These are phyloP conservation scores for Schoenoplectus tabernaemontani DNA, from an alignment of 202 grass and related monocot species.

Conservation along the genomic window DNA sequence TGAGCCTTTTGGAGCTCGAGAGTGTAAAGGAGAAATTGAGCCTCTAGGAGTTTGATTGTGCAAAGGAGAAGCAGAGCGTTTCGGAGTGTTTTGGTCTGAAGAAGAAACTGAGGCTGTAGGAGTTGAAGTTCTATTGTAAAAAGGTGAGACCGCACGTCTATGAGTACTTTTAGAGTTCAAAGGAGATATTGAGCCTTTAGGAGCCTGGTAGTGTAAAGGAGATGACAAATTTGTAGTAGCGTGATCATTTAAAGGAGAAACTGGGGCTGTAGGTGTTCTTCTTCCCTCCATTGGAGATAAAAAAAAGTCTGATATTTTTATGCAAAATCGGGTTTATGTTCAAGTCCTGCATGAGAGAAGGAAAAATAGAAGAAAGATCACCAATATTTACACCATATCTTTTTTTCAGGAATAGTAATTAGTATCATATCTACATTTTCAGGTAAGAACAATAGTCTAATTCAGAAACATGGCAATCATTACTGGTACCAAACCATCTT, in stretches of 20 bases:
- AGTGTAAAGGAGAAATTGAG: slow-evolving; percentile 1
- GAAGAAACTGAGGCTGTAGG: slow-evolving; percentile 10
- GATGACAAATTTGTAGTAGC: not conserved
- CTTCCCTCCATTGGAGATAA: slow-evolving; percentile 6
- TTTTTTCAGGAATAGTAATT: not conserved
- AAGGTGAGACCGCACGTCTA: slow-evolving; percentile 9
- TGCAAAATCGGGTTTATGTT: not conserved
- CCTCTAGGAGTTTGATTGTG: slow-evolving; percentile 1
- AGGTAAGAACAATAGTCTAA: not conserved
- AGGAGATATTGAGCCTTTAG: slow-evolving; percentile 14
- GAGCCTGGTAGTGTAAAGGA: not conserved
- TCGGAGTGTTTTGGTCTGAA: not conserved
- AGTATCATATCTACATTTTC: not conserved
- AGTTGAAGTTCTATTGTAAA: not conserved
- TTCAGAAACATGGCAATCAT: not conserved
- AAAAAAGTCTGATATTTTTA: not conserved
- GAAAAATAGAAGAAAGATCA: not conserved
- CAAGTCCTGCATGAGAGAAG: not conserved
- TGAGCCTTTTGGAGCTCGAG: not conserved
- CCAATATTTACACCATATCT: not conserved
- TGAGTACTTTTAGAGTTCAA: not conserved
- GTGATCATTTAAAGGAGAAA: not conserved
- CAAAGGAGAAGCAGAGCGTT: slow-evolving; percentile 1
- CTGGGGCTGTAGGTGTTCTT: not conserved
- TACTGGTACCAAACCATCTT: not conserved